These are phyloP conservation scores for Phylloporus gajari DNA, from an alignment of 1,284 basidiomycete species.

Conservation along the genomic window DNA sequence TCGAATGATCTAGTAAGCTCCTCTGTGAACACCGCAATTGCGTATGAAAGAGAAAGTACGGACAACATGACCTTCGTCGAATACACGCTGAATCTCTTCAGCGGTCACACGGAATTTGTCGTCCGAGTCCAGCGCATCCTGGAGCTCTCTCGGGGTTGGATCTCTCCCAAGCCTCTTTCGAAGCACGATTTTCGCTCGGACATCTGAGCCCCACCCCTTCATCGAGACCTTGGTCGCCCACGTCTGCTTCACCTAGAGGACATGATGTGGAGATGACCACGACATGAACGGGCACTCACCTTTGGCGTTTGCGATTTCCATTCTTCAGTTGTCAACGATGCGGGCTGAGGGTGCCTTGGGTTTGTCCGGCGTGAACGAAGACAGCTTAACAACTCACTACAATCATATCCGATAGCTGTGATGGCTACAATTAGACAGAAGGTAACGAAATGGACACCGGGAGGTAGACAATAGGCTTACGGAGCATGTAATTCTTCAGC, in stretches of 20 bases:
- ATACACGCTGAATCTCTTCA: conserved; percentile 26
- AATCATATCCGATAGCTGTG: conserved; percentile 2
- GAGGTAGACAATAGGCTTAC: background rate
- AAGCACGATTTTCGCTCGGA: conserved; percentile 31
- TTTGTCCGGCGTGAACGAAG: background rate
- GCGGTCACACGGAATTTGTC: conserved; percentile 26
- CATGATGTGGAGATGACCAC: background rate
- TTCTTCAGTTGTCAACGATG: conserved; percentile 37
- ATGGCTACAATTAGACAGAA: background rate
- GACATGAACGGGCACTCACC: conserved; percentile 15
- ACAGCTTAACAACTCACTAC: background rate
- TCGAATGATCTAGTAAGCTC: conserved; percentile 22
- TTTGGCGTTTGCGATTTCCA: conserved; percentile 35
- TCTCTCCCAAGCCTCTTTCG: conserved; percentile 24
- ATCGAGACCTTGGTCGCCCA: conserved; percentile 28
- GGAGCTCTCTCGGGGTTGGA: conserved; percentile 23
- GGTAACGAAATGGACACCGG: background rate
- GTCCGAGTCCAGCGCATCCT: conserved; percentile 2
- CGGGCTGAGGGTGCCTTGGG: background rate
- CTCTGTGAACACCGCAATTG: background rate
- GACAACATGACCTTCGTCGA: conserved; percentile 28
- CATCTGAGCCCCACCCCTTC: conserved; percentile 19
- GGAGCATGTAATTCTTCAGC: background rate
- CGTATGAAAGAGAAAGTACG: conserved; percentile 7
- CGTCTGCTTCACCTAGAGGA: conserved; percentile 30